Conservation (phyloP, 306 rosid species). For the Vachellia pachyceras region DNA sequence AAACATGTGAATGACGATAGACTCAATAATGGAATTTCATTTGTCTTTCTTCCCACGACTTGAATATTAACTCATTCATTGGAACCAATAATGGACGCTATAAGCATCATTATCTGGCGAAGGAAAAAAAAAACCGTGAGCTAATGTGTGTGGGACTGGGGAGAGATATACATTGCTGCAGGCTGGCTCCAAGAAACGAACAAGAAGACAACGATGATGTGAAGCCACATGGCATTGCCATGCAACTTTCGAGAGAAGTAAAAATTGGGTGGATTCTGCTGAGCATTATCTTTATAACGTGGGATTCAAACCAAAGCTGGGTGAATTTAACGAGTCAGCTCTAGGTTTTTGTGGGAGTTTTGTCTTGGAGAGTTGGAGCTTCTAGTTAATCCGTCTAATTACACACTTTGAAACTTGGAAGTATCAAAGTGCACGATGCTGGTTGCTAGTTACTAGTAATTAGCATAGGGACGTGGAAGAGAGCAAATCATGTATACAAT, state of each 20-base stretch:
- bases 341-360: background rate
- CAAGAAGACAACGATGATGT: background rate
- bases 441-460: background rate
- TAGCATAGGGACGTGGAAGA: background rate
- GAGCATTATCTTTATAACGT: background rate
- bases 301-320: background rate
- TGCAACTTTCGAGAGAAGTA: background rate
- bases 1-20: conserved; percentile 5
- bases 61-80: background rate
- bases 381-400: background rate
- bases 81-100: background rate
- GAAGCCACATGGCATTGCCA: background rate
- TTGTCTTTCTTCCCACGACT: background rate
- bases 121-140: background rate
- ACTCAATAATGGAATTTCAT: background rate
- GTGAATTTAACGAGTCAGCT: background rate
- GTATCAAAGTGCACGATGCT: background rate
- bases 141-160: background rate
- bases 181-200: background rate
- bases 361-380: background rate
- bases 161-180: background rate
- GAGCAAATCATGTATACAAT: background rate
- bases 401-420: background rate
- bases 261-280: background rate
- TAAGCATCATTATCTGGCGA: background rate